Base-by-base conservation (phyloP, 2,329 filamentous ascomycete species). In the Thermoascus crustaceus region DNA sequence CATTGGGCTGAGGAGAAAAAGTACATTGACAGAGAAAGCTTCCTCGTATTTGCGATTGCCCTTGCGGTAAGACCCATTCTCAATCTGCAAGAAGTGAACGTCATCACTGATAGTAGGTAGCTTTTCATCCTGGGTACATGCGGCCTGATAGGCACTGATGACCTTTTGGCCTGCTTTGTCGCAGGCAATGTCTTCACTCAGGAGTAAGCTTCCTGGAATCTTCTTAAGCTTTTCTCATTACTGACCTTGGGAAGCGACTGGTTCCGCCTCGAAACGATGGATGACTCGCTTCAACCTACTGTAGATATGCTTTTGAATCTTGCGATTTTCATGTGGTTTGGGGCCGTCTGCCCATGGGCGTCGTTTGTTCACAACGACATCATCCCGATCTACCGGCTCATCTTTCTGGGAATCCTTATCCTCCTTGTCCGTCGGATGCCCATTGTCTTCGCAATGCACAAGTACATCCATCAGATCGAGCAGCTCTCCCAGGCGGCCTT, bases 251-350 rank as follows among this genome's bases (percentile, higher is more conserved):
- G 22, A 19, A 71, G 69, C 55, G 86, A 94, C 60, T 93, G 85
- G 86, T 95, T 94, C 61, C 81, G 88, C 0, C 67, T 89, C 1
- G 84, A 93, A 58, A 95, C 88, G 0, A 67, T 82, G 48, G 88
- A 94, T 47, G 89, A 95, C 57, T 88, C 84, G 2, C 72, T 95
- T n/a, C 87, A 95, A 55, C 87, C 87, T 0, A 94, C 87, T 0
- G 83, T 95, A 30, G 87, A 95, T 57, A 94, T 94, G 86, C 71
- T 95, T 2, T 78, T 95, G 38, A 95, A 95, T 54, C 76, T 93
- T 3, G 71, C 80, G 11, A 75, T 95, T 24, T 95, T 95, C 57
- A 76, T 94, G 60, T 95, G 86, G 87, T 89, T 84, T 49, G 87
- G 87, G 3, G 85, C 85, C 0, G 76, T 88, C 7, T 85, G 82